phyloP scores from a whole-genome alignment of 2,329 filamentous ascomycete genomes.

The Macrophomina pseudophaseolina region DNA sequence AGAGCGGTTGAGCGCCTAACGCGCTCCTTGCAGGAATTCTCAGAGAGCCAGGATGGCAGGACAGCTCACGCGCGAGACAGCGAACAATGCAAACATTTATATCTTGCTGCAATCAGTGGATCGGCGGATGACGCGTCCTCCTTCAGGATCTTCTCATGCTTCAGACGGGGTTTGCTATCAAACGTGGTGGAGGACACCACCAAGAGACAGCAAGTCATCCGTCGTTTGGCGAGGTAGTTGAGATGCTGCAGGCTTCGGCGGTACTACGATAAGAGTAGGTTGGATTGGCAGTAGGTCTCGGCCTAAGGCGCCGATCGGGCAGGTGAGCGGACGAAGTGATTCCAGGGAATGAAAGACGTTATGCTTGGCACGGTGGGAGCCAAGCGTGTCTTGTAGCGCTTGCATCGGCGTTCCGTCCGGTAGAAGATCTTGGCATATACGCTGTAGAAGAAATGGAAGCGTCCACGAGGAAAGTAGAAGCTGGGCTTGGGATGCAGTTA shows the following conservation, averaged over 20 bases:
- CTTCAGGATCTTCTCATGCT: not conserved
- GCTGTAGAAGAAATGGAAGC: not conserved
- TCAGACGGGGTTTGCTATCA: not conserved
- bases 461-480: not conserved
- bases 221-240: not conserved
- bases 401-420: not conserved
- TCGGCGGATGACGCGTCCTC: not conserved
- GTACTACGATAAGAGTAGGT: not conserved
- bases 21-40: not conserved
- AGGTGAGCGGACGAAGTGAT: slow-evolving; percentile 9
- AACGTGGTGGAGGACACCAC: not conserved
- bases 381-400: slow-evolving; percentile 10
- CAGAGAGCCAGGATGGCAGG: not conserved
- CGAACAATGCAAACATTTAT: slow-evolving; percentile 9
- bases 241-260: slow-evolving; percentile 2
- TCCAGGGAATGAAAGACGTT: not conserved
- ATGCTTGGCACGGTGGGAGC: slow-evolving; percentile 3
- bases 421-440: not conserved
- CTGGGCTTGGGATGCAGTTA: not conserved
- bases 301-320: not conserved
- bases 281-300: not conserved
- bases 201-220: not conserved
- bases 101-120: not conserved
- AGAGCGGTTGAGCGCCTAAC: not conserved
- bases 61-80: slow-evolving; percentile 9